phyloP scores from a whole-genome alignment of 2,329 filamentous ascomycete genomes.

The Hypoxylon sp. region DNA sequence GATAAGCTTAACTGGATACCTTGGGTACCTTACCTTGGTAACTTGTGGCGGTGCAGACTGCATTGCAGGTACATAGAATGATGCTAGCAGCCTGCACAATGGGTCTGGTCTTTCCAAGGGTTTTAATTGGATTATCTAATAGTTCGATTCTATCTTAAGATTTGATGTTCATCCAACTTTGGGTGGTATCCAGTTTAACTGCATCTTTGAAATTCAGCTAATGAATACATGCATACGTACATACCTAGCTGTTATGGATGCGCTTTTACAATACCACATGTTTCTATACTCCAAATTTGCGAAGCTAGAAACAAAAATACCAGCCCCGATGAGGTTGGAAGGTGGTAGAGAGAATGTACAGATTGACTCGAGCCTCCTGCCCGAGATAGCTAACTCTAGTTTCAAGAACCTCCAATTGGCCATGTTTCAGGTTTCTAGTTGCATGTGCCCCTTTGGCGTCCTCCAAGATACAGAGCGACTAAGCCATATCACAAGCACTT shows the following conservation, averaged over 20 bases:
- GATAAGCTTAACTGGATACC: slow-evolving; percentile 18
- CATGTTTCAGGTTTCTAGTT: slow-evolving; percentile 32
- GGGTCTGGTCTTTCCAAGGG: background rate
- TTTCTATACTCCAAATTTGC: slow-evolving; percentile 8
- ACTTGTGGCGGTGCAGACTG: slow-evolving; percentile 34
- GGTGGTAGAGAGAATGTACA: slow-evolving; percentile 1
- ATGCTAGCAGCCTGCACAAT: background rate
- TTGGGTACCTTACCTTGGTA: background rate
- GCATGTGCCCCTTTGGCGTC: slow-evolving; percentile 11
- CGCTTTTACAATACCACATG: background rate
- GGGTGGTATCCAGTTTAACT: slow-evolving; percentile 5
- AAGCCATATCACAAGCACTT: background rate
- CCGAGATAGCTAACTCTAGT: slow-evolving; percentile 20
- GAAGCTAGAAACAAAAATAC: slow-evolving; percentile 10
- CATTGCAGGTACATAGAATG: background rate
- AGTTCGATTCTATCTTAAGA: slow-evolving; percentile 1
- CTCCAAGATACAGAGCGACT: background rate
- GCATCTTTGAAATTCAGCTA: background rate
- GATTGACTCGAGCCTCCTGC: slow-evolving; percentile 14
- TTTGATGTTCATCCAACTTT: background rate
- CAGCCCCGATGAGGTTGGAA: background rate
- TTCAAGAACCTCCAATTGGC: slow-evolving; percentile 15
- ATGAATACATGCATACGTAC: background rate
- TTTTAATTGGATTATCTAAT: slow-evolving; percentile 20
- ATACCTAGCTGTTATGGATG: background rate